Base-by-base conservation (phyloP, 1,284 basidiomycete genomes). In the Trichosporon inkin region DNA sequence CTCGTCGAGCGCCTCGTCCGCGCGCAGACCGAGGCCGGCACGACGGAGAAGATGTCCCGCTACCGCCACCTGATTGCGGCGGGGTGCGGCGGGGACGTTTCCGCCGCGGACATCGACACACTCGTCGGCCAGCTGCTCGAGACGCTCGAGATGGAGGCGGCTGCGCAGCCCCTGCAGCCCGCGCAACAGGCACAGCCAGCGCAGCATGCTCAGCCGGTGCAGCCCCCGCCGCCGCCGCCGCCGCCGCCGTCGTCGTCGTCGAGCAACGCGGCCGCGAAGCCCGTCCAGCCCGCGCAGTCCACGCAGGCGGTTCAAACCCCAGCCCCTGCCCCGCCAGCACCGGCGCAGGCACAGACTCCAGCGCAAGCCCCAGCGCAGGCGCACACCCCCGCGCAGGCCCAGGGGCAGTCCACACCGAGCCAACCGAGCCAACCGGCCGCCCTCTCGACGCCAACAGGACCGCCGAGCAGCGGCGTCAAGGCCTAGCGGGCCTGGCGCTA, bases 1-100 rank as follows among this genome's bases (percentile, higher is more conserved):
- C 80, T 85, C 63, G 91, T 94, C 68, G 86, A 87, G 49, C 83
- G 86, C 64, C 80, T 90, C 64, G 89, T 89, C 32, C 84, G 82
- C 56, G 87, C 88, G 72, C 90, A 92, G 74, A 88, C 90, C 17
- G 90, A 92, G 78, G 72, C 76, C 11, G 92, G 92, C 6, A 95
- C 92, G 1, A 86, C 88, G 32, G 90, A 89, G 20, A 83, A 87
- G 63, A 92, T 96, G 85, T 83, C 85, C 1, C 88, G 93, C 67
- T 97, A 96, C 74, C 82, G 92, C 65, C 82, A 87, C 63, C 78
- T 96, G 57, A 91, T 96, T 68, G 87, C 88, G 17, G 86, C 90
- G 11, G 91, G 90, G 0, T 92, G 90, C 76, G 89, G 90, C n/a
- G 90, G 90, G 0, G 62, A 62, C 20, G 83, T 94, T n/a, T 84